phyloP scores from a whole-genome alignment of 371 early-diverging fungal genomes.

The Thermomucor indicae-seudaticae region DNA sequence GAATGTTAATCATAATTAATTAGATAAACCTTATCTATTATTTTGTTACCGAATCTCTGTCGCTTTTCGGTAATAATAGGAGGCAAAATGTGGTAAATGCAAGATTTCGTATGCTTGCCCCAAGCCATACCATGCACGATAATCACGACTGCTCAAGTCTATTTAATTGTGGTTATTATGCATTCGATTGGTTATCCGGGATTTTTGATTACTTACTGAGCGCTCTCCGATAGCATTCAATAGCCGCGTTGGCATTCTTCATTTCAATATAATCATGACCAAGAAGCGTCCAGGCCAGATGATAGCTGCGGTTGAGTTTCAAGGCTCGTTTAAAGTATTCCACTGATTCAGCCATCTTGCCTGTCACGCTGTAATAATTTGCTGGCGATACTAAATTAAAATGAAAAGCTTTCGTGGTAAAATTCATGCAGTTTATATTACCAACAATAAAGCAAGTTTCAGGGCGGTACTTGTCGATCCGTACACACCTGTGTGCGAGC shows the following conservation, averaged over 20 bases:
- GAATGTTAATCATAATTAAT: not conserved
- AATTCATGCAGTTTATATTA: no score
- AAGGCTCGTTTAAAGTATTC: slow-evolving; percentile 83
- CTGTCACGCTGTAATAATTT: slow-evolving; percentile 84
- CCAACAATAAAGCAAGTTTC: slow-evolving; percentile 89
- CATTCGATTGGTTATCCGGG: not conserved
- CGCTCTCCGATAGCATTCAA: slow-evolving; percentile 87
- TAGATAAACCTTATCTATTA: not conserved
- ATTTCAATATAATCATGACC: slow-evolving; percentile 96
- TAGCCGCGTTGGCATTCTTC: slow-evolving; percentile 84
- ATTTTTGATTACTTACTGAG: slow-evolving; percentile 41
- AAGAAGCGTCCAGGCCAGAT: slow-evolving; percentile 88
- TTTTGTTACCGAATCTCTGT: slow-evolving; percentile 53
- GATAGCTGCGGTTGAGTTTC: slow-evolving; percentile 71
- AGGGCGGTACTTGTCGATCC: slow-evolving; percentile 78
- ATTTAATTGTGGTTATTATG: slow-evolving; percentile 3
- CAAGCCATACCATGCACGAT: slow-evolving; percentile 91
- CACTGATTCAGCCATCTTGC: slow-evolving; percentile 83
- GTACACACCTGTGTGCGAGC: slow-evolving; percentile 75
- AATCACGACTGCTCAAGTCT: slow-evolving; percentile 81
- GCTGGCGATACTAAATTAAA: slow-evolving; percentile 35
- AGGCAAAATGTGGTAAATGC: slow-evolving; percentile 74
- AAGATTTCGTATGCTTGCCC: slow-evolving; percentile 90
- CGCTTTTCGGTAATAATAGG: slow-evolving; percentile 83
- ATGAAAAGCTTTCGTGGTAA: not conserved